Evolutionary conservation across 2,329 filamentous ascomycete genomes (phyloP).

Genomic region (Aspergillus neotritici): DNA sequence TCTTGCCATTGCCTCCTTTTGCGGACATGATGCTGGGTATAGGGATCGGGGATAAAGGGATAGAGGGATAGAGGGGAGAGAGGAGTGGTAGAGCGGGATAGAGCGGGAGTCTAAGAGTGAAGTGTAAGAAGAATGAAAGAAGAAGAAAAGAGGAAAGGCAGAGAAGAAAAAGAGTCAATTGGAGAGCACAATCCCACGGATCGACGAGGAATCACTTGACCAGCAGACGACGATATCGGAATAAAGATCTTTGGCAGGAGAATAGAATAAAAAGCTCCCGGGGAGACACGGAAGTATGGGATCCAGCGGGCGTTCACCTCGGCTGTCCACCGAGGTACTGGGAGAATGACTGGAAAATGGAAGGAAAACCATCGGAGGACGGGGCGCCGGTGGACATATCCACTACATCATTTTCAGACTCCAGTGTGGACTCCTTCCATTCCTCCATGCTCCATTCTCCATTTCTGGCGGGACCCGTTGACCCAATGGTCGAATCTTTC

Average conservation of each 20-base stretch:
- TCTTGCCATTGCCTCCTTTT: constrained; percentile 60
- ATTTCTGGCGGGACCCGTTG: too few relatives aligned
- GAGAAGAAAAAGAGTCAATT: constrained; percentile 7
- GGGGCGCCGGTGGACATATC: too few relatives aligned
- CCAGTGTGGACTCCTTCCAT: too few relatives aligned
- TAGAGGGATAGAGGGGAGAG: background rate
- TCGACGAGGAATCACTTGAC: constrained; percentile 1
- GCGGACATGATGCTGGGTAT: constrained; percentile 51
- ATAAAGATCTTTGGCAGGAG: constrained; percentile 19
- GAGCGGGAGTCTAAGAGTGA: background rate
- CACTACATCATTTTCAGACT: too few relatives aligned
- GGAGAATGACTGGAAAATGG: too few relatives aligned
- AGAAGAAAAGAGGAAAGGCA: constrained; percentile 2
- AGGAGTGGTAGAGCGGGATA: background rate
- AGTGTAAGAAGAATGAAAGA: background rate
- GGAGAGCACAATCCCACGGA: constrained; percentile 3
- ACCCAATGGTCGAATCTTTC: too few relatives aligned
- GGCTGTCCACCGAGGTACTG: too few relatives aligned
- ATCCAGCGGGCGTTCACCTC: background rate
- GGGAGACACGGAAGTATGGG: constrained; percentile 33
- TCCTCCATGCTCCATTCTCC: too few relatives aligned
- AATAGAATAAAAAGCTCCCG: constrained; percentile 18
- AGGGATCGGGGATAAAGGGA: background rate
- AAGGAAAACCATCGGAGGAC: constrained; percentile 5
- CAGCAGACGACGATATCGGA: constrained; percentile 20